phyloP scores from a whole-genome alignment of 352 stramenopile species.

The Phytophthora kernoviae region DNA sequence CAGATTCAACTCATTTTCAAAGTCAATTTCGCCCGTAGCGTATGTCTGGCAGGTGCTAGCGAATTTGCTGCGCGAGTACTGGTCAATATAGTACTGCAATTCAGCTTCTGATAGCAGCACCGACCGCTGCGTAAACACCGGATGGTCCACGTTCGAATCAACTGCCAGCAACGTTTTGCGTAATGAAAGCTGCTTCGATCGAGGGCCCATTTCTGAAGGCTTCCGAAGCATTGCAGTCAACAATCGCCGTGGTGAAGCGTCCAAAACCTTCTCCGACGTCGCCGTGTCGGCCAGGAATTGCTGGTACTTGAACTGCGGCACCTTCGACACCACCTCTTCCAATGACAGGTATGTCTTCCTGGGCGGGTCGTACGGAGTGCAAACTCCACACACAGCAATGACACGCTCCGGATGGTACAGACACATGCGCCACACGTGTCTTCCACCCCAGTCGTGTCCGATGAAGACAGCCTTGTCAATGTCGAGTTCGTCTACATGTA shows the following conservation, averaged over 20 bases:
- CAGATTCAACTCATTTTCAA: constrained; percentile 38
- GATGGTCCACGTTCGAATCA: constrained; percentile 28
- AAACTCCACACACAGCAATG: constrained; percentile 52
- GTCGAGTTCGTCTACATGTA: constrained; percentile 45
- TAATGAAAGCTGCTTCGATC: constrained; percentile 20
- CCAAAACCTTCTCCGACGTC: constrained; percentile 35
- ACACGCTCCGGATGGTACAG: constrained; percentile 65
- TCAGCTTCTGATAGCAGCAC: constrained; percentile 47
- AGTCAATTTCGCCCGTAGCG: constrained; percentile 47
- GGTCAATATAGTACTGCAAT: constrained; percentile 50
- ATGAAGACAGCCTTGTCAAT: constrained; percentile 57
- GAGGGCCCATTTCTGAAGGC: constrained; percentile 27
- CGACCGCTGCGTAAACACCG: constrained; percentile 43
- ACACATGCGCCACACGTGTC: constrained; percentile 53
- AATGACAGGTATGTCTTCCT: constrained; percentile 34
- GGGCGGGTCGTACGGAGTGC: constrained; percentile 60
- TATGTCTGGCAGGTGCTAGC: constrained; percentile 42
- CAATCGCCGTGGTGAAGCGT: constrained; percentile 35
- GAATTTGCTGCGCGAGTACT: constrained; percentile 49
- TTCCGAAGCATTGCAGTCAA: constrained; percentile 48
- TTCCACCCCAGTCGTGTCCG: constrained; percentile 74
- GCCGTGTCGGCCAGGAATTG: constrained; percentile 44
- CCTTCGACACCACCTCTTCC: constrained; percentile 27
- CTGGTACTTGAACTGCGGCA: constrained; percentile 55
- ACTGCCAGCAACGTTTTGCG: constrained; percentile 35